These are phyloP conservation scores for Termitomyces sp. DNA, from an alignment of 768 basidiomycete genomes.

Conservation along the genomic window DNA sequence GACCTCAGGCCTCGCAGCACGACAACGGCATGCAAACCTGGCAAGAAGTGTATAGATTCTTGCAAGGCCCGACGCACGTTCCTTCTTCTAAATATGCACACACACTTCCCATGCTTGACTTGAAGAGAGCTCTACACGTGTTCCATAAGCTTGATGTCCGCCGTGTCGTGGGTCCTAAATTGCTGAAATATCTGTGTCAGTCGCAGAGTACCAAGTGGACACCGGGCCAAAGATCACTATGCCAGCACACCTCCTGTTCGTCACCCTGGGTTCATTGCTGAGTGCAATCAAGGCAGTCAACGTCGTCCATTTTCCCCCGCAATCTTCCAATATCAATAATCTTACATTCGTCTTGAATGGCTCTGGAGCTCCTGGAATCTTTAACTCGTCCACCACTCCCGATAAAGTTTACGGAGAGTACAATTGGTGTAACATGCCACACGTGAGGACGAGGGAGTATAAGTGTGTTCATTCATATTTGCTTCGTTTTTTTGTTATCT, in stretches of 20 bases:
- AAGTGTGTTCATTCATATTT: slow-evolving; percentile 24
- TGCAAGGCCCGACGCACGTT: background rate
- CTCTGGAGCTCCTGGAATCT: slow-evolving; percentile 41
- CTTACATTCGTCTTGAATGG: slow-evolving; percentile 35
- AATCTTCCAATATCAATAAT: slow-evolving; percentile 34
- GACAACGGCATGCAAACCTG: background rate
- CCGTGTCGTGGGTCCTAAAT: background rate
- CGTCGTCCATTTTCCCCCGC: slow-evolving; percentile 35
- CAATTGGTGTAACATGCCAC: slow-evolving; percentile 55
- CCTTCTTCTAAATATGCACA: background rate
- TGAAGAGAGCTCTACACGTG: background rate
- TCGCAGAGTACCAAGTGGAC: background rate
- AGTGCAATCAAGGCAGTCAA: slow-evolving; percentile 11
- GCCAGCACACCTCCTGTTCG: background rate
- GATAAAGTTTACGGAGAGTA: slow-evolving; percentile 36
- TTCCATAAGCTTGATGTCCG: background rate
- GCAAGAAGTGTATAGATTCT: background rate
- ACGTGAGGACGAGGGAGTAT: slow-evolving; percentile 39
- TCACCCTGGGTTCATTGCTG: slow-evolving; percentile 11
- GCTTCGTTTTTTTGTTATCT: background rate
- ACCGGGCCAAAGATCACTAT: background rate
- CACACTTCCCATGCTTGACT: background rate
- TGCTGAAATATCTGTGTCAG: background rate
- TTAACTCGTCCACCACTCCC: slow-evolving; percentile 33
- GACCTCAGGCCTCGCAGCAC: background rate